A percentile compares a stretch with the other conserved stretches of the same genome.
phyloP scores from a whole-genome alignment of 352 stramenopile genomes.

The Phytophthora podocarpi region DNA sequence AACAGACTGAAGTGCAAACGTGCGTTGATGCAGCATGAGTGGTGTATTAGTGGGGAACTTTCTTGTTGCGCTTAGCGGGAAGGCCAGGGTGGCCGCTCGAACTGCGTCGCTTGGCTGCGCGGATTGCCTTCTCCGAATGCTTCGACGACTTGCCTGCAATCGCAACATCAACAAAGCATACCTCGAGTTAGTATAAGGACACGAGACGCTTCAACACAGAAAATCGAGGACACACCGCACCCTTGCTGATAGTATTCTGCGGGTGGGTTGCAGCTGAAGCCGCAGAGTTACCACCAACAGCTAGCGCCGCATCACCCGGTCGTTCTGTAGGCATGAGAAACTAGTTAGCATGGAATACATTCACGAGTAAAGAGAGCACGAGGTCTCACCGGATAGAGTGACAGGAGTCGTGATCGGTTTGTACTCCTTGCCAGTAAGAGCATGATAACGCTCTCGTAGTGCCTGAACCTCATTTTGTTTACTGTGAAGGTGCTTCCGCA shows the following conservation, averaged over 20 bases:
- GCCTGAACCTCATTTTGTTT: conserved; percentile 59
- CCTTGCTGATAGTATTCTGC: conserved; percentile 41
- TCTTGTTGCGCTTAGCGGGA: conserved; percentile 67
- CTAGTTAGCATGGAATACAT: conserved; percentile 5
- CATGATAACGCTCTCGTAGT: conserved; percentile 59
- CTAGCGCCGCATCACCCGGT: conserved; percentile 31
- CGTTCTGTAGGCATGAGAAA: conserved; percentile 29
- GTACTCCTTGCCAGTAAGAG: conserved; percentile 58
- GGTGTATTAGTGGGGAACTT: conserved; percentile 36
- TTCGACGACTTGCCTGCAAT: conserved; percentile 58
- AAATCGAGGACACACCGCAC: no score
- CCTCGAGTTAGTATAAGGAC: background rate
- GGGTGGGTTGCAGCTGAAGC: conserved; percentile 19
- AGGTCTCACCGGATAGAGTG: conserved; percentile 38
- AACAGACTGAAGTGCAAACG: no score
- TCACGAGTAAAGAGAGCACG: background rate
- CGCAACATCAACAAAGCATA: background rate
- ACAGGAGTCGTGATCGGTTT: conserved; percentile 47
- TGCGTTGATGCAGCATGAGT: no score
- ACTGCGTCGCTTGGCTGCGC: conserved; percentile 51
- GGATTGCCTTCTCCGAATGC: conserved; percentile 57
- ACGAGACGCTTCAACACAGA: no score
- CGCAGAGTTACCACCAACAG: conserved; percentile 1
- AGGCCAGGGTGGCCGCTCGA: conserved; percentile 29
- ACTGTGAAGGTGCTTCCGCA: conserved; percentile 64